Base-by-base conservation (phyloP, 148 eudicot genomes). In the Fagopyrum esculentum region DNA sequence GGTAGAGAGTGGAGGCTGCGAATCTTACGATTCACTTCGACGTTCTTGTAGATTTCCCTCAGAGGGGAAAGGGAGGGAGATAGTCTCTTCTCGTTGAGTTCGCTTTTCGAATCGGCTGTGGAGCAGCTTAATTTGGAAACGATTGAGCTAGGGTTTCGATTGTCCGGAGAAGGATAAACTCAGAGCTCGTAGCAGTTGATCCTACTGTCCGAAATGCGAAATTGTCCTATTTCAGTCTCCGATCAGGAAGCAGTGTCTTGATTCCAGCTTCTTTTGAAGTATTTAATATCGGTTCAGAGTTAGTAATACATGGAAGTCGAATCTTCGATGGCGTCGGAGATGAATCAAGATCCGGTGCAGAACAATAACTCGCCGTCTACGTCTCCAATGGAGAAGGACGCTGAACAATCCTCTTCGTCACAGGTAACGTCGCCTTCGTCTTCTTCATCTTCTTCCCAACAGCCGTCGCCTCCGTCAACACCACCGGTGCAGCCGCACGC, bases 251-350 rank as follows among this genome's bases (percentile, higher is more conserved):
- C 30, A 47, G 43, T 54, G 13, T 71, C 51, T 70, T 70, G 73
- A 70, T 63, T 30, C 45, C 9, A 57, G 64, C 2, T 35, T 22
- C 72, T 60, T 15, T 47, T 5, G 0, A 13, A 43, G 16, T 8
- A 35, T 40, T 49, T 73, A 40, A 15, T 45, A 12, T 9, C 11
- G 29, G 8, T 57, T 63, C 69, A 12, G 10, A 56, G 35, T n/a
- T 35, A 29, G 29, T 6, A 75, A 45, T 71, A 68, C 60, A 90
- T 90, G 95, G 95, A 90, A 72, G 90, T 90, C 11, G 95, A 90
- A 84, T 85, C 92, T 72, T 77, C 89, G 77, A 77, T 84, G 75
- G 76, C 76, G 71, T 69, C 86, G 35, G 84, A 82, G 61, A 68
- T 83, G 78, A 82, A 84, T 83, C 85, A 79, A 76, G 85, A 81